Evolutionary conservation across 257 asterid species (phyloP), one percentile per base, ranked within the genome.

Genomic region (Solanum neorickii): DNA sequence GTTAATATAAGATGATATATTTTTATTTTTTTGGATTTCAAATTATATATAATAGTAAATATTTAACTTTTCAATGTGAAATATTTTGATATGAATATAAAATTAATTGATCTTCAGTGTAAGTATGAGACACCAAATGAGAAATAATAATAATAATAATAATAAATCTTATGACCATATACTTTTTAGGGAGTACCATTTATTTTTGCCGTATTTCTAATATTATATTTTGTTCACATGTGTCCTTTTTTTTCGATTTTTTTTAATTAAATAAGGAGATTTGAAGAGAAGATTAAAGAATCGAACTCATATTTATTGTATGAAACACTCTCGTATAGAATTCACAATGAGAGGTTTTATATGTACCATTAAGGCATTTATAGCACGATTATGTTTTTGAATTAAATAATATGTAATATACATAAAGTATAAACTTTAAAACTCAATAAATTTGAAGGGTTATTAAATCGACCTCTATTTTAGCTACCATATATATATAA

Each of bases 1-100:
- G 1, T 37, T 37, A 37, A 5, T 1, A 35, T 5, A 7, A 35
- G 0, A 0, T 35, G 1, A 0, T 35, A 5, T 35, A 0, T 35
- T 35, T 35, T 5, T 0, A 1, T 35, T 35, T 35, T 35, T 35
- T 5, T 35, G 39, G 0, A 35, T 35, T 5, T 35, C 7, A 0
- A 35, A 1, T 35, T 5, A 0, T 7, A 9, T 41, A 1, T 41
- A 8, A 2, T 41, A 41, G 11, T 2, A 18, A 52, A 52, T 3
- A 52, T 52, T 52, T 52, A 0, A 52, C n/a, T 18, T 1, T 1
- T 0, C 4, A 7, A 52, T 6, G 10, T 52, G n/a, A 1, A 1
- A 16, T 0, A 6, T 52, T 6, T 0, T 18, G 4, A 0, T 10
- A 16, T 18, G 10, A 18, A 52, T 52, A 0, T 52, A 0, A 52